A percentile compares a stretch with the other conserved stretches of the same genome.
These are phyloP conservation scores for Oryza glumipatula DNA, from an alignment of 176 grass and related monocot genomes.

Conservation along the genomic window DNA sequence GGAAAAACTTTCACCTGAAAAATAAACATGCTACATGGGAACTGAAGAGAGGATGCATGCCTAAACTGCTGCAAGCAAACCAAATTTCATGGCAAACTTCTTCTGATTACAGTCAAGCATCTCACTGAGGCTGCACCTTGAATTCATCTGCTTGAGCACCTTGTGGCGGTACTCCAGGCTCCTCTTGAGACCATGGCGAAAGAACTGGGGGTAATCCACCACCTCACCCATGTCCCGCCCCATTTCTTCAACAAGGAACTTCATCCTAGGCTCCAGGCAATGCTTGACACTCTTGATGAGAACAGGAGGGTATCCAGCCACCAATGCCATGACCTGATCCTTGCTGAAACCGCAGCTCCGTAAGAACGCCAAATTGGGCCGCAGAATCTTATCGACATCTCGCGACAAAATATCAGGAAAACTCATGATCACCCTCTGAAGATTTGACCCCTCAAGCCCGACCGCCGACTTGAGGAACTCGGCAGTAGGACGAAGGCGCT, in stretches of 20 bases:
- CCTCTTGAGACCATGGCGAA: constrained; percentile 84
- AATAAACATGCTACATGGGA: constrained; percentile 42
- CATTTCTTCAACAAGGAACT: constrained; percentile 89
- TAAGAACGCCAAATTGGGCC: constrained; percentile 76
- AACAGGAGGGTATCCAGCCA: constrained; percentile 80
- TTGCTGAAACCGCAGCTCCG: constrained; percentile 63
- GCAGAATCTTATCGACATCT: constrained; percentile 71
- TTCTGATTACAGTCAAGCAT: constrained; percentile 90
- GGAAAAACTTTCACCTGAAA: constrained; percentile 40
- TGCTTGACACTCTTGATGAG: constrained; percentile 90
- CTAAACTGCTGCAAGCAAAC: constrained; percentile 53
- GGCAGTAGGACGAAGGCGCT: constrained; percentile 69
- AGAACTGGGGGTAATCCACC: constrained; percentile 87
- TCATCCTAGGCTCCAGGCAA: constrained; percentile 91
- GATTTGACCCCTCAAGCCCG: constrained; percentile 57
- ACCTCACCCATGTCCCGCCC: constrained; percentile 68
- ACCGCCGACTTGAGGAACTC: constrained; percentile 82
- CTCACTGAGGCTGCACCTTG: constrained; percentile 80
- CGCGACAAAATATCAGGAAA: constrained; percentile 77
- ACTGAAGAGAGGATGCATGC: constrained; percentile 32
- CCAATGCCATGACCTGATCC: constrained; percentile 63
- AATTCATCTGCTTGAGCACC: constrained; percentile 68
- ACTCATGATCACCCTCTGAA: constrained; percentile 65
- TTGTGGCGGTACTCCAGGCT: constrained; percentile 88
- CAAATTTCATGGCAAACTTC: constrained; percentile 83